Conservation (phyloP, 2,329 filamentous ascomycete species). For the Diaporthe australafricana region DNA sequence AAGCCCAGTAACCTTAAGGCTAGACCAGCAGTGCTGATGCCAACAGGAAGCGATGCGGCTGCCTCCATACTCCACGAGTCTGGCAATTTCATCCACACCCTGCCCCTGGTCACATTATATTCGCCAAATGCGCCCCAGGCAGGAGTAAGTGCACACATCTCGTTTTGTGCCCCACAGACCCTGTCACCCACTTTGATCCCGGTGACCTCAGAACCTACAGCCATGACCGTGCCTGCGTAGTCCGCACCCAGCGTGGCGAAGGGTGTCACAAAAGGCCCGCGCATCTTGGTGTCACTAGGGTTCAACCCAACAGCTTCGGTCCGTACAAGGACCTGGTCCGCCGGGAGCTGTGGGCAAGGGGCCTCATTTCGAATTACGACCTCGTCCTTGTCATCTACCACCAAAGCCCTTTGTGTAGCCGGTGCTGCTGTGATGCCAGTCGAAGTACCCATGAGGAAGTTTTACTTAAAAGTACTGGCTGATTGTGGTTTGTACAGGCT, state of each 20-base stretch:
- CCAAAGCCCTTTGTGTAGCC: too few relatives aligned
- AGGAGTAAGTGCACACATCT: slow-evolving; percentile 26
- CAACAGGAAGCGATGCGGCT: not conserved
- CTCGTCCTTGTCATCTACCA: too few relatives aligned
- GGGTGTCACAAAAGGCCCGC: slow-evolving; percentile 38
- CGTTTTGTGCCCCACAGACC: slow-evolving; percentile 33
- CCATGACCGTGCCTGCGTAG: slow-evolving; percentile 44
- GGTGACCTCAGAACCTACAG: slow-evolving; percentile 36
- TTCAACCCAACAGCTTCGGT: slow-evolving; percentile 45
- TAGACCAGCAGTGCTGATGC: not conserved
- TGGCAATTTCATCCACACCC: not conserved
- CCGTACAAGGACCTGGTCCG: not conserved
- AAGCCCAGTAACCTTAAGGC: slow-evolving; percentile 11
- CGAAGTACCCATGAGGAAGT: too few relatives aligned
- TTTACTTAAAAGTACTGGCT: too few relatives aligned
- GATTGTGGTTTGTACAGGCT: too few relatives aligned
- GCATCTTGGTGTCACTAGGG: slow-evolving; percentile 46
- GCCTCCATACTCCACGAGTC: not conserved
- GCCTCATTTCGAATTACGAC: too few relatives aligned
- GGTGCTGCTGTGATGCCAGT: too few relatives aligned
- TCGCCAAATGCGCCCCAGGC: not conserved
- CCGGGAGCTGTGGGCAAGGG: not conserved
- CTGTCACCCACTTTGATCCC: slow-evolving; percentile 34
- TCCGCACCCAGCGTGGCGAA: slow-evolving; percentile 44
- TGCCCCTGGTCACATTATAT: not conserved